Percentiles rank a stretch among this genome's conserved stretches.
Evolutionary conservation across 2,329 filamentous ascomycete species (phyloP).

Genomic region (Colletotrichum cereale): DNA sequence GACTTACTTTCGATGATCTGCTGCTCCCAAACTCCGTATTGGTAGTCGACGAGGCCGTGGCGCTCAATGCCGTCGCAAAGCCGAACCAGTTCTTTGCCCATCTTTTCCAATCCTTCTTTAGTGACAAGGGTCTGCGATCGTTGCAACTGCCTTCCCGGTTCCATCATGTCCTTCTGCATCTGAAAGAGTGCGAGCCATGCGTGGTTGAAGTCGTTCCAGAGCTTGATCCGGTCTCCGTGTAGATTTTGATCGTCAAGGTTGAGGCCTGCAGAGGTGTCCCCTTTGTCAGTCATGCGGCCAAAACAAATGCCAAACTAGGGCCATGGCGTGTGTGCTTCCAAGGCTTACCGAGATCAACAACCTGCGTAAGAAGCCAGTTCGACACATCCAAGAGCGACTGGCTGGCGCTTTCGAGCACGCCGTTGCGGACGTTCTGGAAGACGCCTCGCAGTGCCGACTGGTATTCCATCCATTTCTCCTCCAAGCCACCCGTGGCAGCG

Average conservation of each 20-base stretch:
- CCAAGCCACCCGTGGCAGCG: conserved; percentile 65
- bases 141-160: conserved; percentile 68
- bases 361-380: conserved; percentile 68
- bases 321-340: neutral
- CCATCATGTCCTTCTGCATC: conserved; percentile 83
- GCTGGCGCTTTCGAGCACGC: conserved; percentile 62
- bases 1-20: conserved; percentile 85
- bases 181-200: conserved; percentile 89
- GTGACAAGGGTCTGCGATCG: conserved; percentile 74
- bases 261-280: conserved; percentile 70
- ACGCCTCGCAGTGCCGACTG: conserved; percentile 73
- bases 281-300: conserved; percentile 8
- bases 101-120: conserved; percentile 76
- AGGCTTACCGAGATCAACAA: conserved; percentile 66
- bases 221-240: conserved; percentile 80
- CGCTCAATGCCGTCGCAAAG: conserved; percentile 90
- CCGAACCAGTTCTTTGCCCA: conserved; percentile 85
- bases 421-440: conserved; percentile 76
- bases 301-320: neutral
- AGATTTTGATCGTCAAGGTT: conserved; percentile 84
- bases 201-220: conserved; percentile 96
- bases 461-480: conserved; percentile 77
- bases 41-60: conserved; percentile 95
- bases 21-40: conserved; percentile 97
- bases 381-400: conserved; percentile 66